Conservation (phyloP, 1,284 basidiomycete species). For the Sporisorium graminicola region DNA sequence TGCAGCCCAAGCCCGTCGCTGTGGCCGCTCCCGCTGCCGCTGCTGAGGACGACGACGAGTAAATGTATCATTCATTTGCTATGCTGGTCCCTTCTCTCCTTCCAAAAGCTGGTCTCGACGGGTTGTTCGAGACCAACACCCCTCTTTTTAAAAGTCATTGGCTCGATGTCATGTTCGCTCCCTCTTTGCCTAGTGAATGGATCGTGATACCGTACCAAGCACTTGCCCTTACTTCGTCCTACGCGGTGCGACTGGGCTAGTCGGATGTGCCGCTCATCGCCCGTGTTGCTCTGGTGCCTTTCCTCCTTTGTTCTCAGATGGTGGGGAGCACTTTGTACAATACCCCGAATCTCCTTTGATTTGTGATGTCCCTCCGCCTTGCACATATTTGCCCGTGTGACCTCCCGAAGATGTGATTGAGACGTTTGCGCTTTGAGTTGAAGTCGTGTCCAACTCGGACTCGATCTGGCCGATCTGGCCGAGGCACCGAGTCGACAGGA, state of each 20-base stretch:
- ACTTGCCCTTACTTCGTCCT: neutral
- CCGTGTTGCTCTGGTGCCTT: conserved; percentile 27
- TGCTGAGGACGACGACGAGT: conserved; percentile 50
- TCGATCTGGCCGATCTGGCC: conserved; percentile 1
- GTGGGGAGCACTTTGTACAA: conserved; percentile 43
- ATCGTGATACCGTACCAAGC: conserved; percentile 31
- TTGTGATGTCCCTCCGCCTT: neutral
- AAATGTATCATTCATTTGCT: conserved; percentile 39
- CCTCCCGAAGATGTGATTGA: neutral
- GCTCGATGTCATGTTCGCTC: conserved; percentile 43
- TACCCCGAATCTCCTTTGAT: conserved; percentile 21
- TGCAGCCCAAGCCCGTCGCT: conserved; percentile 51
- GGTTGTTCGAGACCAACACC: conserved; percentile 24
- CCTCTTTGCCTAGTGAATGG: conserved; percentile 31
- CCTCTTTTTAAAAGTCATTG: conserved; percentile 14
- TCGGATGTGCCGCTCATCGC: conserved; percentile 16
- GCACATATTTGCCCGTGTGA: neutral
- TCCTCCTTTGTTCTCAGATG: too few species aligned
- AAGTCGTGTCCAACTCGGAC: neutral
- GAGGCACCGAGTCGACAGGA: neutral
- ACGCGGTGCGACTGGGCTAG: conserved; percentile 3
- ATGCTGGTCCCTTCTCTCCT: conserved; percentile 4
- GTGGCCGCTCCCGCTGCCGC: conserved; percentile 36
- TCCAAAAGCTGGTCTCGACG: conserved; percentile 43
- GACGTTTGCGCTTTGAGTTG: too few species aligned